Conservation (phyloP, 169 alveolate species). For the Condylostoma magnum region DNA sequence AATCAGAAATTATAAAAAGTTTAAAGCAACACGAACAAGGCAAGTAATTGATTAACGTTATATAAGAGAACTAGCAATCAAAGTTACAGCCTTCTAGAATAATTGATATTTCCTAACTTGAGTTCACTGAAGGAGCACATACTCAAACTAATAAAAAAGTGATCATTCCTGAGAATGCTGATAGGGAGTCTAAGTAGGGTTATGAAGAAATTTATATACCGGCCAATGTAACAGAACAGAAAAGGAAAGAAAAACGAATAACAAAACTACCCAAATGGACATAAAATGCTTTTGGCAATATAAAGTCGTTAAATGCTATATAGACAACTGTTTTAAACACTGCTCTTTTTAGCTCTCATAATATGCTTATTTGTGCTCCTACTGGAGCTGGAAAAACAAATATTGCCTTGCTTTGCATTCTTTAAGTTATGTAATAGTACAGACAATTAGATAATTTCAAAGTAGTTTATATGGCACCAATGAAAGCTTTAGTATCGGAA, state of each 20-base stretch:
- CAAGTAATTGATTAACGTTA: neutral
- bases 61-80: neutral
- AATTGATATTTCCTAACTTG: conserved; percentile 8
- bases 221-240: conserved; percentile 36
- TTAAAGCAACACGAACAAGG: neutral
- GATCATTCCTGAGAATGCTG: conserved; percentile 92
- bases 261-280: conserved; percentile 95
- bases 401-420: conserved; percentile 97
- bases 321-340: conserved; percentile 92
- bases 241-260: conserved; percentile 22
- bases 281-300: conserved; percentile 85
- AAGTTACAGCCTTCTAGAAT: neutral
- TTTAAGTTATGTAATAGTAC: conserved; percentile 86
- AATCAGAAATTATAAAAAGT: too few species aligned
- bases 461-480: conserved; percentile 98
- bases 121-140: conserved; percentile 85
- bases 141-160: conserved; percentile 88
- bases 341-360: conserved; percentile 94
- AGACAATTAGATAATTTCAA: conserved; percentile 81
- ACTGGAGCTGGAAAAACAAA: conserved; percentile 99
- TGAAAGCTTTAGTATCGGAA: conserved; percentile 99
- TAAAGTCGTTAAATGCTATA: conserved; percentile 88
- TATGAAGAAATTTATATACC: conserved; percentile 86
- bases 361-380: conserved; percentile 99
- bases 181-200: conserved; percentile 83